Base-by-base conservation (phyloP, 2,329 filamentous ascomycete species). In the Parastagonospora avenae region DNA sequence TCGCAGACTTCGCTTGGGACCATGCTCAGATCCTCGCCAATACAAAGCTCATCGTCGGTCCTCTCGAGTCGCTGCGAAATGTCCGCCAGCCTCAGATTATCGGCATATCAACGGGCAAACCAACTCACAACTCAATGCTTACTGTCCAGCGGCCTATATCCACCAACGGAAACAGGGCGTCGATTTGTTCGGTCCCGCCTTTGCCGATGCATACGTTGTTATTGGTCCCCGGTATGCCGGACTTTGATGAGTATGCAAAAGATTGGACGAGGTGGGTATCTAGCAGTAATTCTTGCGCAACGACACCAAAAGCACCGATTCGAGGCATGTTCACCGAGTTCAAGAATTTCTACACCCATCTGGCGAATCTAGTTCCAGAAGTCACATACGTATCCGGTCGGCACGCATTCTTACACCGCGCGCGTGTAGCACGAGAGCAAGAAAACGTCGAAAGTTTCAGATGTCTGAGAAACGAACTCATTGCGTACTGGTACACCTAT, bases 361-460 rank as follows among this genome's bases (percentile, higher is more conserved):
- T 72, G 6, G 41, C 53, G 5, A 40, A 19, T 8, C 42, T 63
- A 8, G 48, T 67, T 1, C 60, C 60, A 0, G 55, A 60, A 1
- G 48, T 65, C 1, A 56, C 48, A 0, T 29, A 35, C 1, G 39
- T 52, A 8, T 27, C 9, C 6, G 66, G 63, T 4, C 53, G 55
- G 31, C 32, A 57, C n/a, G 60, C 52, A 4, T 69, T 67, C 35
- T 54, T 73, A 10, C 71, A 73, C 42, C 67, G 62, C 5, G 71
- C 71, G 3, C 59, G 71, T 12, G 68, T 73, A 0, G 71, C 71
- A 2, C 61, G 70, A 12, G 71, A 73, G 42, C 56, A 66, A 10
- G 65, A 69, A 49, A 59, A 73, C 38, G 55, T 72, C 7, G 60
- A 60, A 24, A 54, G 50, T 1, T 72, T 73, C 38, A 57, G 66